Percentiles rank a stretch among this genome's conserved stretches.
Conservation (phyloP, 129 eudicot species). For the Pittosporum tobira region DNA sequence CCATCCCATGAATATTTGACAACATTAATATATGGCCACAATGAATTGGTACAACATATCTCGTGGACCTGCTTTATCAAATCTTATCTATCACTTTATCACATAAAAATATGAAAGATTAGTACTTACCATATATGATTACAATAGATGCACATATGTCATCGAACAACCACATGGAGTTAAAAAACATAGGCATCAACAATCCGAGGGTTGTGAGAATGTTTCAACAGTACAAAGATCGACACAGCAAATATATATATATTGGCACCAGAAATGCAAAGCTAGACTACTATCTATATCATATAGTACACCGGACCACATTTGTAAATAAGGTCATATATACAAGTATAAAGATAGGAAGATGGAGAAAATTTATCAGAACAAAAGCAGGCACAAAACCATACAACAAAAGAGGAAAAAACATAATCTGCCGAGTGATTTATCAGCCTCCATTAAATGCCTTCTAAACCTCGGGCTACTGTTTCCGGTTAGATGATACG, state of each 20-base stretch:
- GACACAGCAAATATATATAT: neutral
- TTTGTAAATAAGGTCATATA: slow-evolving; percentile 3
- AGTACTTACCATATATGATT: too few relatives aligned
- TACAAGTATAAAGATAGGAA: slow-evolving; percentile 4
- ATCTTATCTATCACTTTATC: too few relatives aligned
- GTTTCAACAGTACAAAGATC: too few relatives aligned
- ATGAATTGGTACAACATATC: too few relatives aligned
- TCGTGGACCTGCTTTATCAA: too few relatives aligned
- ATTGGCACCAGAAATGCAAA: slow-evolving; percentile 5
- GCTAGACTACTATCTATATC: neutral
- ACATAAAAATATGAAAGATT: too few relatives aligned
- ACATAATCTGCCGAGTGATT: slow-evolving; percentile 53
- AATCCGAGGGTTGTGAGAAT: too few relatives aligned
- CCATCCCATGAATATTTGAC: too few relatives aligned
- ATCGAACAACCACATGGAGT: too few relatives aligned
- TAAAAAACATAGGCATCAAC: too few relatives aligned
- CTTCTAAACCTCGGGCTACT: slow-evolving; percentile 61
- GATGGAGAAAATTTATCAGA: slow-evolving; percentile 26
- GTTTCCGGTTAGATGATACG: slow-evolving; percentile 34
- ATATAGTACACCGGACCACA: slow-evolving; percentile 8
- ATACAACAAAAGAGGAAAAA: slow-evolving; percentile 73
- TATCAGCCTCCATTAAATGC: slow-evolving; percentile 54
- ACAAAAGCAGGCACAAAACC: slow-evolving; percentile 54
- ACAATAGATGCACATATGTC: too few relatives aligned
- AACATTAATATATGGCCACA: too few relatives aligned